Evolutionary conservation across 1,139 yeast species (phyloP), one percentile per base, ranked within the genome.

Genomic region (Geotrichum candidum): DNA sequence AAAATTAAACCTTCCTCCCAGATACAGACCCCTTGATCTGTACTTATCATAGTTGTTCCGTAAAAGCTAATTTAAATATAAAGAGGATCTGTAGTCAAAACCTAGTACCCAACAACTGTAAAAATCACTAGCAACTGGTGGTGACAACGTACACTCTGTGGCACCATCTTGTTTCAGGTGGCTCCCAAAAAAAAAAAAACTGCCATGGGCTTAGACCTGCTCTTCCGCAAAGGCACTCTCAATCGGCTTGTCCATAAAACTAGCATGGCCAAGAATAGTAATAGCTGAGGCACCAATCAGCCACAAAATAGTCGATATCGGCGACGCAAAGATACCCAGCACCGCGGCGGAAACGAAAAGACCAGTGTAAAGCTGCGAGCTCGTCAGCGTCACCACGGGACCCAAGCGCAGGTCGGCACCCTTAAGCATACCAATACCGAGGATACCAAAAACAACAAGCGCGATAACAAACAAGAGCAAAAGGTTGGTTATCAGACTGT

Each of bases 201-300:
- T 50, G 18, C 13, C 27, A 23, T 18, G 11, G 22, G 11, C 54
- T 71, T 74, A 84, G 59, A 84, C 87, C 57, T 78, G 74, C 73
- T 89, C 91, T 74, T 90, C 98, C 75, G 92, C 97, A 72, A 94
- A 94, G 46, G 95, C 97, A 56, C 96, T 88, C 79, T 94, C 99
- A 69, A 95, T 91, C 54, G 99, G 99, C 79, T 94, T 94, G 75
- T 95, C 99, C 90, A 95, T 85, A 68, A 95, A 83, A 15, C 95
- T 78, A 60, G 99, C 98, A 76, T 95, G 99, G 15, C 96, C 85
- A 61, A 92, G 80, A 58, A 95, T 94, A 57, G 88, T 78, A 60
- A 91, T 96, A 53, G 89, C 87, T 27, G 97, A 88, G 9, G 97
- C 95, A 68, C 99, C 99, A 73, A 95, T 85, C 69, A 95, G 83